Conservation (phyloP, 2,329 filamentous ascomycete species). For the Coniella vitis region DNA sequence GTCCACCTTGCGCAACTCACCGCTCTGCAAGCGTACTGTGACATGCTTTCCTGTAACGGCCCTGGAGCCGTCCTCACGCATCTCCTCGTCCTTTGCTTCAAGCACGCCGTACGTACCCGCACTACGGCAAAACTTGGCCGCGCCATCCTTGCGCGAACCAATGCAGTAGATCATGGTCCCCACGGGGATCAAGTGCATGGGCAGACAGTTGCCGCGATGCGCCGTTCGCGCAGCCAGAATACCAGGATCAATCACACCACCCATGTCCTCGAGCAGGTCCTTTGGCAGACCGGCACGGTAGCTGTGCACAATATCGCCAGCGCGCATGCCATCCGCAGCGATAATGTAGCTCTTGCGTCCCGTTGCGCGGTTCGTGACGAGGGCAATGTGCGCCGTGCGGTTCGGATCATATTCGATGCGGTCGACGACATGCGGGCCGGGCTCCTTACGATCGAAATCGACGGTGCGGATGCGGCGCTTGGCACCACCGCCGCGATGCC, state of each 20-base stretch:
- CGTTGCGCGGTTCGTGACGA: conserved; percentile 69
- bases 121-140: conserved; percentile 87
- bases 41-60: conserved; percentile 70
- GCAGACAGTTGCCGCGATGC: conserved; percentile 89
- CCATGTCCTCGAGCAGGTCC: conserved; percentile 84
- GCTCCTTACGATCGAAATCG: conserved; percentile 73
- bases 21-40: conserved; percentile 81
- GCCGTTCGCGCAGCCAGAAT: conserved; percentile 92
- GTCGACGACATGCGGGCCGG: conserved; percentile 83
- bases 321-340: conserved; percentile 88
- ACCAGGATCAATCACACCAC: conserved; percentile 87
- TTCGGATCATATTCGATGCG: conserved; percentile 95
- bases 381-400: conserved; percentile 85
- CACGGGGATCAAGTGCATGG: conserved; percentile 90
- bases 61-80: conserved; percentile 50
- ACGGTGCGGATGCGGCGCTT: conserved; percentile 89
- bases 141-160: conserved; percentile 64
- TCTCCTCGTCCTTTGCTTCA: conserved; percentile 79
- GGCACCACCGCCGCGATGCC: conserved; percentile 86
- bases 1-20: conserved; percentile 82
- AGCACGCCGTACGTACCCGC: conserved; percentile 89
- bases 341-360: conserved; percentile 82
- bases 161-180: conserved; percentile 92
- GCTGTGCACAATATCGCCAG: conserved; percentile 86
- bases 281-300: conserved; percentile 85